Evolutionary conservation across 2,329 filamentous ascomycete species (phyloP).

Genomic region (Hypoxylon sp.): DNA sequence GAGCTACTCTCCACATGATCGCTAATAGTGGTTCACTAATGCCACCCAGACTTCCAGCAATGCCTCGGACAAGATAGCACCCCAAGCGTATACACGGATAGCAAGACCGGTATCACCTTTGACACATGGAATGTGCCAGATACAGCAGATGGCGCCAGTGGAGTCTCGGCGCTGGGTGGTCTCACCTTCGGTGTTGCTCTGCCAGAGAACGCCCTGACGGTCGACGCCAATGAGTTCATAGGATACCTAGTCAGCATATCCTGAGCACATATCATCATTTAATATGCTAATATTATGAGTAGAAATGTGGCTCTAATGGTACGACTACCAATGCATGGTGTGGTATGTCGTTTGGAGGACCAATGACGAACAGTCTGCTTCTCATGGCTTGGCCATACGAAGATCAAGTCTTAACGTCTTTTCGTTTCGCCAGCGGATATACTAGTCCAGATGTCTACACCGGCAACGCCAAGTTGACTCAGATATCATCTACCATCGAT

Average conservation of each 20-base stretch:
- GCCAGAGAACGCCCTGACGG: slow-evolving; percentile 63
- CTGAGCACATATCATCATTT: not conserved
- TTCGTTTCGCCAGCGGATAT: slow-evolving; percentile 73
- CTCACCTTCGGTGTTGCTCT: slow-evolving; percentile 70
- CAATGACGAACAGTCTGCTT: slow-evolving; percentile 72
- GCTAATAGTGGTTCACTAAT: slow-evolving; percentile 36
- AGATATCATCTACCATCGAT: slow-evolving; percentile 71
- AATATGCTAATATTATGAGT: slow-evolving; percentile 25
- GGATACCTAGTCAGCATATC: slow-evolving; percentile 66
- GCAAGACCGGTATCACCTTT: slow-evolving; percentile 67
- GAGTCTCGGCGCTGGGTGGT: slow-evolving; percentile 60
- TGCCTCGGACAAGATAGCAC: slow-evolving; percentile 46
- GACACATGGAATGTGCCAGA: slow-evolving; percentile 63
- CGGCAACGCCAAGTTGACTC: slow-evolving; percentile 73
- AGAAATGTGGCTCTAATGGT: slow-evolving; percentile 64
- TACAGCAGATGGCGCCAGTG: slow-evolving; percentile 43
- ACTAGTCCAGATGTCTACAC: slow-evolving; percentile 70
- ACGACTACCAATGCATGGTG: slow-evolving; percentile 69
- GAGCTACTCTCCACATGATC: slow-evolving; percentile 2
- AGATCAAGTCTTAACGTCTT: slow-evolving; percentile 68
- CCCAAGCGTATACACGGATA: slow-evolving; percentile 60
- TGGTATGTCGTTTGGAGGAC: slow-evolving; percentile 69
- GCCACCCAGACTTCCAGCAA: slow-evolving; percentile 47
- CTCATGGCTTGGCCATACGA: slow-evolving; percentile 71
- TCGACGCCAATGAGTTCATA: slow-evolving; percentile 70